Evolutionary conservation across 2,329 filamentous ascomycete genomes (phyloP).

Genomic region (Cladosporium cucumerinum): DNA sequence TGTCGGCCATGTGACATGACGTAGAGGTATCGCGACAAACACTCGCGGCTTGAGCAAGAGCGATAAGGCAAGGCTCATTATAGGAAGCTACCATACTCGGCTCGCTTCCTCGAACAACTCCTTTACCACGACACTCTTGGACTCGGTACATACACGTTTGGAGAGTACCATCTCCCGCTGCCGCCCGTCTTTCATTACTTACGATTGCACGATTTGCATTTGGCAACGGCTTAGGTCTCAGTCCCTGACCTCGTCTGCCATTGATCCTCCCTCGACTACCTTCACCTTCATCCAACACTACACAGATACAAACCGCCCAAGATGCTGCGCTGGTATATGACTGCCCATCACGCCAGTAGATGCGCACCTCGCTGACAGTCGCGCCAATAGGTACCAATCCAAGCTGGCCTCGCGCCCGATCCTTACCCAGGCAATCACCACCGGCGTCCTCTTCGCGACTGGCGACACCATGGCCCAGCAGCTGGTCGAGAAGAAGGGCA

Average conservation of each 20-base stretch:
- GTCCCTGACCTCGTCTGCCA: constrained; percentile 6
- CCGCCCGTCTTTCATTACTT: neutral
- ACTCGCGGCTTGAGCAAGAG: neutral
- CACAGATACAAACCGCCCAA: constrained; percentile 20
- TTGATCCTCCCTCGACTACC: constrained; percentile 1
- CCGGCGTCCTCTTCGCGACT: constrained; percentile 85
- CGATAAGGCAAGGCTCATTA: neutral
- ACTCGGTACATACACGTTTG: neutral
- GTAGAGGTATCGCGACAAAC: neutral
- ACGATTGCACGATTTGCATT: neutral
- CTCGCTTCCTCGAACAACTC: neutral
- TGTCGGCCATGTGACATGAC: neutral
- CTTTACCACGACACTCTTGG: neutral
- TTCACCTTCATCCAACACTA: neutral
- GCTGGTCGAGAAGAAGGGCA: constrained; percentile 75
- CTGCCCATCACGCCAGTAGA: constrained; percentile 14
- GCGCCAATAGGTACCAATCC: constrained; percentile 69
- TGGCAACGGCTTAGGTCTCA: constrained; percentile 9
- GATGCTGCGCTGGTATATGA: constrained; percentile 45
- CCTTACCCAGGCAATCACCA: constrained; percentile 86
- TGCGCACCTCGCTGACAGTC: neutral
- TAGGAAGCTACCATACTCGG: neutral
- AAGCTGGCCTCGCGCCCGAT: constrained; percentile 77
- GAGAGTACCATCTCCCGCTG: neutral
- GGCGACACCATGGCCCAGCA: constrained; percentile 92